Conservation (phyloP, 441 rosid species). For the Sinapis alba region DNA sequence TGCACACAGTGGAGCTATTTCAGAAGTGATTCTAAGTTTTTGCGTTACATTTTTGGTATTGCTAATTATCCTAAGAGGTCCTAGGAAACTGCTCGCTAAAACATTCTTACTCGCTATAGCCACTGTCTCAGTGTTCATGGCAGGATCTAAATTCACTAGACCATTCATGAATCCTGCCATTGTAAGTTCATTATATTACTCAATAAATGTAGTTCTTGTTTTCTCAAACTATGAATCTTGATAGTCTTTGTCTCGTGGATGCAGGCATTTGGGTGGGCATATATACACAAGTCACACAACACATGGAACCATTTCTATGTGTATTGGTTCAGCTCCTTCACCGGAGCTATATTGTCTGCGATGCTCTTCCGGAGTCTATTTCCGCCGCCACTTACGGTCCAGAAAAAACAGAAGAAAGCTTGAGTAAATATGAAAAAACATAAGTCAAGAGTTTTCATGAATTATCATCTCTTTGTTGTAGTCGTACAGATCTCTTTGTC, state of each 20-base stretch:
- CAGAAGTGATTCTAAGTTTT: constrained; percentile 79
- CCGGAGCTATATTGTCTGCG: constrained; percentile 78
- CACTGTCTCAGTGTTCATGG: constrained; percentile 54
- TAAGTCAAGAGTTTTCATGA: not conserved
- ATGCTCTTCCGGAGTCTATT: constrained; percentile 71
- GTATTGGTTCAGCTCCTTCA: constrained; percentile 86
- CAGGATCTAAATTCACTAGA: constrained; percentile 71
- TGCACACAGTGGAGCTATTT: constrained; percentile 73
- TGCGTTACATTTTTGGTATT: constrained; percentile 63
- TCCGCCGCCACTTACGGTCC: constrained; percentile 51
- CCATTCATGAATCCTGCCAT: constrained; percentile 93
- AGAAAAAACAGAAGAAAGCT: constrained; percentile 71
- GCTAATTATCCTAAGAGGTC: constrained; percentile 67
- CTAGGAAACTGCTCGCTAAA: constrained; percentile 49
- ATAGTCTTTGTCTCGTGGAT: not conserved
- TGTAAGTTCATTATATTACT: constrained; percentile 48
- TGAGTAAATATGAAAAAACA: constrained; percentile 29
- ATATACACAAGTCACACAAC: constrained; percentile 69
- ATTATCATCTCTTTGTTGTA: not conserved
- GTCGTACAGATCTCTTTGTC: not conserved
- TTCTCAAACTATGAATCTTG: not conserved
- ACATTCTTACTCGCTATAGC: constrained; percentile 66
- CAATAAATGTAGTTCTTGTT: not conserved
- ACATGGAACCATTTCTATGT: constrained; percentile 94
- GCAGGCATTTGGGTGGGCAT: constrained; percentile 98